Conservation (phyloP, 1,284 basidiomycete species). For the Baeospora myosura region DNA sequence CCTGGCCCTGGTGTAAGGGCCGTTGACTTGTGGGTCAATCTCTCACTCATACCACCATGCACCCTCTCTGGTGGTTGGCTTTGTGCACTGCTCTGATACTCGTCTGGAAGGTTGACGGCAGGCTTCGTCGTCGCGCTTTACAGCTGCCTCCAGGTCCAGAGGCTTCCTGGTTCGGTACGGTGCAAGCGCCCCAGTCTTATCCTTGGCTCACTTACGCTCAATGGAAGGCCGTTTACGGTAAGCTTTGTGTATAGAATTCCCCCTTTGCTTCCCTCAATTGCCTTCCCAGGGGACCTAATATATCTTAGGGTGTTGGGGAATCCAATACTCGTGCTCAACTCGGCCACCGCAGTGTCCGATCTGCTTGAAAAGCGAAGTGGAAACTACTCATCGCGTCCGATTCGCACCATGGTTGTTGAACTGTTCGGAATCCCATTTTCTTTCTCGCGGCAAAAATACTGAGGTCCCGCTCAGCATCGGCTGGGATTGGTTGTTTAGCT, state of each 20-base stretch:
- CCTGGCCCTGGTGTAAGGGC: no score
- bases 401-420: constrained; percentile 38
- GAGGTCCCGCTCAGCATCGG: constrained; percentile 31
- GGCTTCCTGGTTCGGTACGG: constrained; percentile 27
- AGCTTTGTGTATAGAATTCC: constrained; percentile 6
- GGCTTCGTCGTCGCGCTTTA: no score
- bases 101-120: not conserved
- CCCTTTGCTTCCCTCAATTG: constrained; percentile 1
- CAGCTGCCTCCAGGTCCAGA: constrained; percentile 38
- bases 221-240: constrained; percentile 40
- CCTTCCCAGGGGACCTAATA: constrained; percentile 42
- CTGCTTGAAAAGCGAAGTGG: constrained; percentile 37
- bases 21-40: no score
- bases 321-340: constrained; percentile 40
- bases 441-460: not conserved
- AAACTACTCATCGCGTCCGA: constrained; percentile 39
- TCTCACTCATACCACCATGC: no score
- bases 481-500: constrained; percentile 42
- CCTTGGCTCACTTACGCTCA: constrained; percentile 42
- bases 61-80: no score
- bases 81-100: not conserved
- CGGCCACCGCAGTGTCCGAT: constrained; percentile 31
- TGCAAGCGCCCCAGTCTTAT: constrained; percentile 28
- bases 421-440: constrained; percentile 25
- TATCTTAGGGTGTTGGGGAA: constrained; percentile 41